Evolutionary conservation across 2,329 filamentous ascomycete species (phyloP), one percentile per base, ranked within the genome.

Genomic region (Sphaerulina populicola): DNA sequence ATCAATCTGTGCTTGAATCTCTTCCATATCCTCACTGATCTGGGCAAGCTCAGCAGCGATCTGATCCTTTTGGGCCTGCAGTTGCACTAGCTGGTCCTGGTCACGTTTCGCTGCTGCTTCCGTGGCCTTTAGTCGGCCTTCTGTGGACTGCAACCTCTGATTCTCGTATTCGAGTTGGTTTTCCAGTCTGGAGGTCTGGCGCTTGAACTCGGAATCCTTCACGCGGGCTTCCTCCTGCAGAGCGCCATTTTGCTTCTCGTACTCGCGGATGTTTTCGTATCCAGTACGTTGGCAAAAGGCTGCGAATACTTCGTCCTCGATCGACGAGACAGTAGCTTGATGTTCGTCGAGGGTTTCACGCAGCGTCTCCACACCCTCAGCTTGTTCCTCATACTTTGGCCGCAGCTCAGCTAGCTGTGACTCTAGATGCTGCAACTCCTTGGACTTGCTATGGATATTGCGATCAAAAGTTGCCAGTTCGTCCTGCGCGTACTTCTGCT

Each of bases 211-310:
- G 47, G 86, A 82, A 56, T 88, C 88, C 73, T 90, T 90, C 69
- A 93, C 83, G 0, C 84, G 83, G 40, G 87, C 86, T 66, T 97
- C 88, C 67, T 95, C 88, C 68, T 97, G 90, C 44, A 94, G 74
- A 38, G 86, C 89, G 44, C 93, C 91, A 70, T 97, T 93, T 60
- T 94, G 90, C 23, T 85, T 85, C 66, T 97, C 89, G 63, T 97
- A 98, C 52, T 88, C 86, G 52, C 91, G 86, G 57, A 98, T 94
- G 62, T 94, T 85, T 52, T 80, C 77, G 67, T 95, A 97, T 0
- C 90, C 88, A 15, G 96, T 80, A 49, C 86, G 81, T 61, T 82
- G 79, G 72, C 93, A 98, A 72, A 98, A 98, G 37, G 77, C 76
- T 18, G 77, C 77, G 68, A 96, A 98, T 29, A 98, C 78, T 60